Evolutionary conservation across 179 eudicot genomes (phyloP).

Genomic region (Beta macrorhiza): DNA sequence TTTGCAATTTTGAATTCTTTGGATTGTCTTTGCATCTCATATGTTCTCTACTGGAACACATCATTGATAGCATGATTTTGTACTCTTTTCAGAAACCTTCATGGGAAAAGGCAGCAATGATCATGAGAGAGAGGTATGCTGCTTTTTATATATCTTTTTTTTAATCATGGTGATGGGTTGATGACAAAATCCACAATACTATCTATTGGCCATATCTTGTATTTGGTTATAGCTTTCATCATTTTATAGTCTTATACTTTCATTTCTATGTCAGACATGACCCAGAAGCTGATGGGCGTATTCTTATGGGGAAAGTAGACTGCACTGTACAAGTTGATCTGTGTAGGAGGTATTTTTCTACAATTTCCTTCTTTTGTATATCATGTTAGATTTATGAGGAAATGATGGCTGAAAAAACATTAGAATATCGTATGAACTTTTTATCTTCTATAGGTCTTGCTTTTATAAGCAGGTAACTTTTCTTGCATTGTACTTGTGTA

Average conservation of each 20-base stretch:
- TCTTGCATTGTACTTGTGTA: not conserved
- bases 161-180: constrained; percentile 6
- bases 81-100: constrained; percentile 74
- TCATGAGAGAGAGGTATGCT: constrained; percentile 70
- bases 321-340: constrained; percentile 75
- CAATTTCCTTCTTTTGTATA: constrained; percentile 3
- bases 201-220: not conserved
- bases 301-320: constrained; percentile 81
- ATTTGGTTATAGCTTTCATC: not conserved
- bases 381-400: not conserved
- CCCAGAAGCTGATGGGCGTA: constrained; percentile 74
- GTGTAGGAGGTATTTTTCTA: constrained; percentile 60
- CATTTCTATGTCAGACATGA: constrained; percentile 40
- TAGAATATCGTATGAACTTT: not conserved
- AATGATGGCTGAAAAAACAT: not conserved
- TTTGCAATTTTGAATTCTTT: not conserved
- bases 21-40: constrained; percentile 8
- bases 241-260: constrained; percentile 5
- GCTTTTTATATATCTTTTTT: not conserved
- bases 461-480: not conserved
- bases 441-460: not conserved
- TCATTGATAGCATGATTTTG: constrained; percentile 1
- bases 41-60: not conserved
- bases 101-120: constrained; percentile 92
- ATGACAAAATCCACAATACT: not conserved